Evolutionary conservation across 345 rosid species (phyloP).

Genomic region (Salix koriyanagi): DNA sequence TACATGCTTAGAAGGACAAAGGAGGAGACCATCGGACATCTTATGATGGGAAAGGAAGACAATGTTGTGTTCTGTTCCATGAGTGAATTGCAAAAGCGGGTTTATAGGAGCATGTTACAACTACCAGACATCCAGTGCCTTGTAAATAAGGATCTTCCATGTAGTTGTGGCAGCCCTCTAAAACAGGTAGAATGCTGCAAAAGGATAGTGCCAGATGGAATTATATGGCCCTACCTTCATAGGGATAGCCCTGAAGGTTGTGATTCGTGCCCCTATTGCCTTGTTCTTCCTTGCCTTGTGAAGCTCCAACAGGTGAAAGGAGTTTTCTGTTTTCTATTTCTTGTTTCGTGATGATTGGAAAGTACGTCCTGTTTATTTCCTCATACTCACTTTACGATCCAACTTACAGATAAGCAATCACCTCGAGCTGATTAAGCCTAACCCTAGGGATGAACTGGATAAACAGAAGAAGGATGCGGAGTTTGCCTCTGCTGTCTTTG

Average conservation of each 20-base stretch:
- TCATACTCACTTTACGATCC: neutral
- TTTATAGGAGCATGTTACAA: slow-evolving; percentile 72
- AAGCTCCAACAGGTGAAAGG: slow-evolving; percentile 69
- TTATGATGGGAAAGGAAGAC: slow-evolving; percentile 98
- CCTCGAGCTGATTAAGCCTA: slow-evolving; percentile 94
- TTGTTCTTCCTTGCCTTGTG: slow-evolving; percentile 93
- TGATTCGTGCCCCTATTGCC: slow-evolving; percentile 94
- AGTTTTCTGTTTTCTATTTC: neutral
- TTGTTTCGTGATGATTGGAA: neutral
- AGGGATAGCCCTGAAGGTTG: slow-evolving; percentile 78
- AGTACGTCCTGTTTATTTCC: neutral
- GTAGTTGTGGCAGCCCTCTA: slow-evolving; percentile 90
- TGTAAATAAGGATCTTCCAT: slow-evolving; percentile 77
- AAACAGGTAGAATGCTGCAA: slow-evolving; percentile 86
- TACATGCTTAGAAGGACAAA: slow-evolving; percentile 91
- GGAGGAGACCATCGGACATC: slow-evolving; percentile 92
- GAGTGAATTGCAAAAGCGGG: slow-evolving; percentile 85
- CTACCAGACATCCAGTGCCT: slow-evolving; percentile 86
- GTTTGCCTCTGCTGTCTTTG: slow-evolving; percentile 78
- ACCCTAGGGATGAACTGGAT: slow-evolving; percentile 73
- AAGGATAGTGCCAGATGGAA: slow-evolving; percentile 79
- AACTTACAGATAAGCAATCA: slow-evolving; percentile 79
- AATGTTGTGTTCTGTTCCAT: slow-evolving; percentile 89
- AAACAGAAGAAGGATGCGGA: slow-evolving; percentile 90
- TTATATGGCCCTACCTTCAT: slow-evolving; percentile 86